These are phyloP conservation scores for Eucalyptus cloeziana DNA, from an alignment of 345 rosid genomes.

Conservation along the genomic window DNA sequence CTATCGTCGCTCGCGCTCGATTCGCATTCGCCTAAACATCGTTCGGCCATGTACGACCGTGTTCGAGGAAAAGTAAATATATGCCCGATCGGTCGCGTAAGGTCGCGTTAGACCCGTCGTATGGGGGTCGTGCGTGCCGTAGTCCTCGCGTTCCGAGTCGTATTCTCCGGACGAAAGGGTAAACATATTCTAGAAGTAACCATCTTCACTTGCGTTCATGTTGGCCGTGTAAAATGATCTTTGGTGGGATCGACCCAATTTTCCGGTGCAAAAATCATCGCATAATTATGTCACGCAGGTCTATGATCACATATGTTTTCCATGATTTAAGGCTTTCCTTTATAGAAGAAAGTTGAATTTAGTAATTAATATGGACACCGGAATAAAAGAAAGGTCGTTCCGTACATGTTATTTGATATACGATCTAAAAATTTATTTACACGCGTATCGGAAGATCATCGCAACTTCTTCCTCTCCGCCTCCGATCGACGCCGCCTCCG, in stretches of 20 bases:
- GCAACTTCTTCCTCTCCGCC: too few relatives aligned
- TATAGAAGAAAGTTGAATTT: background rate
- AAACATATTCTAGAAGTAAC: background rate
- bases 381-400: background rate
- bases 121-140: background rate
- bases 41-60: background rate
- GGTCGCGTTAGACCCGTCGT: background rate
- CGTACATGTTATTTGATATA: background rate
- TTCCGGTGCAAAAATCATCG: background rate
- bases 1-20: background rate
- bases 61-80: background rate
- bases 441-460: background rate
- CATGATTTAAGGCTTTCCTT: background rate
- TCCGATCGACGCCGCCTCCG: too few relatives aligned
- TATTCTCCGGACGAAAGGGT: background rate
- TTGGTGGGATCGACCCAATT: background rate
- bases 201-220: rapidly evolving
- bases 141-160: background rate
- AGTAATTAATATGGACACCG: too few relatives aligned
- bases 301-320: too few relatives aligned
- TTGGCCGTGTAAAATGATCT: background rate
- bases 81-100: background rate
- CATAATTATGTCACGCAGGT: background rate
- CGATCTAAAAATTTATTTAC: background rate
- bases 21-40: background rate